These are phyloP conservation scores for Amanita phalloides DNA, from an alignment of 768 basidiomycete genomes.

Conservation along the genomic window DNA sequence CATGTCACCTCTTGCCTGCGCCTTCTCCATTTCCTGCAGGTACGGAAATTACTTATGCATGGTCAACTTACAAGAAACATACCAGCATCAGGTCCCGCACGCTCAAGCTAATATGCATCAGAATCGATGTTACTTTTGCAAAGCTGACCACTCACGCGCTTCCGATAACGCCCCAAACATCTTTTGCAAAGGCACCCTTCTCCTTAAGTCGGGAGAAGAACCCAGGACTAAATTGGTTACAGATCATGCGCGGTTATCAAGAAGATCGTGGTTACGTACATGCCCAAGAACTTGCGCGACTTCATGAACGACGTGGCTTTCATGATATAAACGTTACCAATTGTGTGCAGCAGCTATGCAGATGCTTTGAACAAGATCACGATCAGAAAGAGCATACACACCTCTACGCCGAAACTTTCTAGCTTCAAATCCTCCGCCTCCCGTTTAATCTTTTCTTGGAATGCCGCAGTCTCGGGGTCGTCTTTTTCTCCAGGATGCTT, in stretches of 20 bases:
- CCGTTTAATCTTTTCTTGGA: conserved; percentile 62
- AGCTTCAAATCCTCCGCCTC: conserved; percentile 95
- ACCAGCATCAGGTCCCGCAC: conserved; percentile 71
- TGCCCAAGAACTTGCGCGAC: conserved; percentile 82
- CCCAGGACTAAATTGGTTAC: conserved; percentile 44
- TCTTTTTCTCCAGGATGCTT: conserved; percentile 69
- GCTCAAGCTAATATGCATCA: conserved; percentile 34
- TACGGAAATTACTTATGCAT: conserved; percentile 4
- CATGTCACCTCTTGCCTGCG: conserved; percentile 83
- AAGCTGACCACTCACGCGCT: conserved; percentile 61
- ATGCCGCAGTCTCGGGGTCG: conserved; percentile 75
- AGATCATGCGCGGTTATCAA: conserved; percentile 2
- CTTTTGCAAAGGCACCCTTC: conserved; percentile 87
- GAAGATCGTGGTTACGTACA: conserved; percentile 36
- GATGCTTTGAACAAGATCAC: neutral
- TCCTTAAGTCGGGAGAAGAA: conserved; percentile 94
- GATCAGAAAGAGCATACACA: conserved; percentile 20
- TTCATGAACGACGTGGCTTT: conserved; percentile 91
- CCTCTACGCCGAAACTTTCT: conserved; percentile 96
- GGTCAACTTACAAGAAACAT: conserved; percentile 8
- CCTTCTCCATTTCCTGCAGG: conserved; percentile 76
- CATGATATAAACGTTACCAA: conserved; percentile 86
- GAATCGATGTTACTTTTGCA: neutral
- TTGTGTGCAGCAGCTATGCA: conserved; percentile 71
- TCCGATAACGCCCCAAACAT: conserved; percentile 93